A percentile compares a stretch with the other conserved stretches of the same genome.
These are phyloP conservation scores for Fusarium anthophilum DNA, from an alignment of 2,329 filamentous ascomycete genomes.

Conservation along the genomic window DNA sequence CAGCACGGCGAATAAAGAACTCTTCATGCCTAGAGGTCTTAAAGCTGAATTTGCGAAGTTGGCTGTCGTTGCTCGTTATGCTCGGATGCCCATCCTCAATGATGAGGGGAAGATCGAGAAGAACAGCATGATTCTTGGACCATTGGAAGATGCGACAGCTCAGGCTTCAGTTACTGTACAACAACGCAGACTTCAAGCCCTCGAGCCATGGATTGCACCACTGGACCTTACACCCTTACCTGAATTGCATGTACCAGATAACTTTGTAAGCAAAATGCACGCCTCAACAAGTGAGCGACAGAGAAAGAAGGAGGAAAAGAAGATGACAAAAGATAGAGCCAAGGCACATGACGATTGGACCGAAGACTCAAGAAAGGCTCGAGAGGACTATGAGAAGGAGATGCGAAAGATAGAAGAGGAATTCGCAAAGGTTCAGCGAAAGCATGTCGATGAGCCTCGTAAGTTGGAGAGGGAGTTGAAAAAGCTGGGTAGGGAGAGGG, in stretches of 20 bases:
- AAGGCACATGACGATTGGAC: neutral
- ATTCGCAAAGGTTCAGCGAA: neutral
- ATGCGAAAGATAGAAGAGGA: neutral
- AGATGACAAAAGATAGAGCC: neutral
- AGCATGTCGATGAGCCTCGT: neutral
- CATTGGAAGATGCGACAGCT: neutral
- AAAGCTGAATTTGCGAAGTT: neutral
- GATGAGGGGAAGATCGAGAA: neutral
- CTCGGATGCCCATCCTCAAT: neutral
- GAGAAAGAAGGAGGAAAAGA: neutral
- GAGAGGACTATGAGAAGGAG: neutral
- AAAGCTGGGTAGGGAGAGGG: neutral
- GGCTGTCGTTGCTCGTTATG: neutral
- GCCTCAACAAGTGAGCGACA: neutral
- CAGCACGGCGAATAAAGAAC: neutral
- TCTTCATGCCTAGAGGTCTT: neutral
- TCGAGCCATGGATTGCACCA: neutral
- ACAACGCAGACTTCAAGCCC: neutral
- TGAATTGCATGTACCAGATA: neutral
- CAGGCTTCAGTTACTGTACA: neutral
- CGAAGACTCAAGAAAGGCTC: neutral
- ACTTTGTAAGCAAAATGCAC: neutral
- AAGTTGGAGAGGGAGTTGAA: neutral
- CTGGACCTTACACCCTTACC: neutral
- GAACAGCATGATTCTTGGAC: neutral